phyloP scores from a whole-genome alignment of 1,139 yeast species.

The Arxiozyma bovina region DNA sequence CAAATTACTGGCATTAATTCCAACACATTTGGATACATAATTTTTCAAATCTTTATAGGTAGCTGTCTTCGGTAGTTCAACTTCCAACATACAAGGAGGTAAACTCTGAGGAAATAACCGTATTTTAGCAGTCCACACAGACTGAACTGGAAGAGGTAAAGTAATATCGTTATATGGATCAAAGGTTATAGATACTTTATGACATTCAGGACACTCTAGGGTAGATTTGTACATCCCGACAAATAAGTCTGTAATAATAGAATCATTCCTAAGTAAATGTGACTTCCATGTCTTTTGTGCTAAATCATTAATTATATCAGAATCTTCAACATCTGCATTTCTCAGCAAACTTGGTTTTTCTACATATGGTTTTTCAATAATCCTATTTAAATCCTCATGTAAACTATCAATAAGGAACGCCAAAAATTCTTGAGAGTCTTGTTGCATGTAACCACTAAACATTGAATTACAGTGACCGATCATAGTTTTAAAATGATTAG shows the following conservation, averaged over 20 bases:
- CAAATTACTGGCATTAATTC: conserved; percentile 39
- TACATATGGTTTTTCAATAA: conserved; percentile 70
- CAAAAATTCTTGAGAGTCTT: conserved; percentile 90
- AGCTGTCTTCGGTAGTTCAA: conserved; percentile 61
- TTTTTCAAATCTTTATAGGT: conserved; percentile 55
- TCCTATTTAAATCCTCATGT: conserved; percentile 87
- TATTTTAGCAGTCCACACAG: conserved; percentile 63
- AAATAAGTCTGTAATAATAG: conserved; percentile 75
- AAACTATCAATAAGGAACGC: conserved; percentile 85
- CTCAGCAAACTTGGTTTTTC: conserved; percentile 72
- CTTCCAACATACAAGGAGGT: conserved; percentile 46
- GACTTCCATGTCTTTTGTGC: conserved; percentile 77
- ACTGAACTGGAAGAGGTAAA: conserved; percentile 73
- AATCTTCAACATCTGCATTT: conserved; percentile 49
- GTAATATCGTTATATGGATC: conserved; percentile 93
- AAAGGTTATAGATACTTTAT: conserved; percentile 75
- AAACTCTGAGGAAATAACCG: conserved; percentile 53
- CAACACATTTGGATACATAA: conserved; percentile 48
- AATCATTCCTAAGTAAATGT: conserved; percentile 74
- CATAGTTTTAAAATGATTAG: conserved; percentile 69
- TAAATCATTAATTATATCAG: conserved; percentile 45
- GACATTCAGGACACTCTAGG: conserved; percentile 76
- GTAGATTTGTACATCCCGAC: conserved; percentile 89
- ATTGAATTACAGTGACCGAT: conserved; percentile 73
- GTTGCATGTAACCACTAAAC: conserved; percentile 86